Conservation (phyloP, 1,139 yeast species). For the Yarrowia galli region DNA sequence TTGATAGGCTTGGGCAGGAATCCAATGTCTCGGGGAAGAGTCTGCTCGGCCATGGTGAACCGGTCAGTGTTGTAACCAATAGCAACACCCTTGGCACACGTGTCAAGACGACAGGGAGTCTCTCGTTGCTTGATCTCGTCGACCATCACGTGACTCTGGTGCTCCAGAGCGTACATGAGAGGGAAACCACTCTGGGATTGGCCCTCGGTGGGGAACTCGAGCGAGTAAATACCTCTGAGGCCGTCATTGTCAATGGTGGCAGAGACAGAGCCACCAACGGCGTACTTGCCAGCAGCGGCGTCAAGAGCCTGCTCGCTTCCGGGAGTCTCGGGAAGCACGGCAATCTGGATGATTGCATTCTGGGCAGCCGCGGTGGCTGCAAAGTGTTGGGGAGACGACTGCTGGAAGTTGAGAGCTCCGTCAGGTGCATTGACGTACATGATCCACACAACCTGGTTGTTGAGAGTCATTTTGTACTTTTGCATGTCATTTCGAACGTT, state of each 20-base stretch:
- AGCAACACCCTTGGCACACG: slow-evolving; percentile 74
- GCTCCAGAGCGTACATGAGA: slow-evolving; percentile 74
- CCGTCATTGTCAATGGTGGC: slow-evolving; percentile 53
- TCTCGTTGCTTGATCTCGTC: slow-evolving; percentile 46
- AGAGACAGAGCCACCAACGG: slow-evolving; percentile 53
- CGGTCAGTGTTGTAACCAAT: slow-evolving; percentile 60
- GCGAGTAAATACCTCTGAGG: slow-evolving; percentile 57
- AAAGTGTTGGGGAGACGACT: slow-evolving; percentile 48
- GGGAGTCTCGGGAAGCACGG: slow-evolving; percentile 57
- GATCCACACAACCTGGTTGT: slow-evolving; percentile 63
- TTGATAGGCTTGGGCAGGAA: slow-evolving; percentile 58
- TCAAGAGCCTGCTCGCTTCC: slow-evolving; percentile 55
- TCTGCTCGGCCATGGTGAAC: slow-evolving; percentile 60
- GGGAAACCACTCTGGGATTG: slow-evolving; percentile 60
- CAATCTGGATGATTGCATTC: slow-evolving; percentile 64
- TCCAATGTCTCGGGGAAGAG: slow-evolving; percentile 59
- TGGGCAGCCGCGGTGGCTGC: slow-evolving; percentile 48
- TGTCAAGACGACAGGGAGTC: slow-evolving; percentile 61
- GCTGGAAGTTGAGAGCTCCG: slow-evolving; percentile 22
- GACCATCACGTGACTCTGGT: slow-evolving; percentile 65
- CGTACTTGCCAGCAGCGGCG: slow-evolving; percentile 67
- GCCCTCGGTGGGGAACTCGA: slow-evolving; percentile 63
- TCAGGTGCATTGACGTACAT: slow-evolving; percentile 58
- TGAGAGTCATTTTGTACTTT: slow-evolving; percentile 56
- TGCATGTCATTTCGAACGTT: slow-evolving; percentile 49